Conservation (phyloP, 2,329 filamentous ascomycete species). For the Aspergillus sp. region DNA sequence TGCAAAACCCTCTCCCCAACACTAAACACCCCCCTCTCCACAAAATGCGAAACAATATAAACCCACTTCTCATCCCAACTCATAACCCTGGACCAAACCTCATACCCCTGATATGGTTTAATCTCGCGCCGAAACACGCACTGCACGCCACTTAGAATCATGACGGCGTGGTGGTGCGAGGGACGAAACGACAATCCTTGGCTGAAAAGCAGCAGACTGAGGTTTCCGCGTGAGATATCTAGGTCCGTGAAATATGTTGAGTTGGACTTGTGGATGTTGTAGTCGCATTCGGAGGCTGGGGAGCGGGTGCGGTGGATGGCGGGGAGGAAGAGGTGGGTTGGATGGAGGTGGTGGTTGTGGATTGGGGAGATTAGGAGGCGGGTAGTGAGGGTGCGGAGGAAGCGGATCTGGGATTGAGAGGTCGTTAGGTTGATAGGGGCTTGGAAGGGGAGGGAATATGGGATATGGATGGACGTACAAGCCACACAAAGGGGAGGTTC, state of each 20-base stretch:
- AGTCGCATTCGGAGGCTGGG: slow-evolving; percentile 18
- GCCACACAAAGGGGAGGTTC: slow-evolving; percentile 10
- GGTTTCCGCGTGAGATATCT: slow-evolving; percentile 16
- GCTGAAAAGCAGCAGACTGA: slow-evolving; percentile 7
- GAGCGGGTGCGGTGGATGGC: slow-evolving; percentile 1
- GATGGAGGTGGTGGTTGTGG: neutral
- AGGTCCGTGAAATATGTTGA: slow-evolving; percentile 20
- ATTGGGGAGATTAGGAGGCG: neutral
- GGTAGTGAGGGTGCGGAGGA: neutral
- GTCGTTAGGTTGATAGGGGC: neutral
- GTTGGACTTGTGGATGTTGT: slow-evolving; percentile 22
- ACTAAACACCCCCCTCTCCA: slow-evolving; percentile 42
- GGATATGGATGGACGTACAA: slow-evolving; percentile 2
- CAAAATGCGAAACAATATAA: slow-evolving; percentile 69
- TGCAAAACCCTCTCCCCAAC: neutral
- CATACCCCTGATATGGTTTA: slow-evolving; percentile 61
- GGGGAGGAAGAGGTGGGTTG: slow-evolving; percentile 5
- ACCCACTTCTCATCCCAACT: slow-evolving; percentile 75
- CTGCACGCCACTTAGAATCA: slow-evolving; percentile 56
- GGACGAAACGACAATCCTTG: neutral
- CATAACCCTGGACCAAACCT: slow-evolving; percentile 68
- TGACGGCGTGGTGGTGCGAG: neutral
- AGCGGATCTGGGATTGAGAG: neutral
- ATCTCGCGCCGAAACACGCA: slow-evolving; percentile 70
- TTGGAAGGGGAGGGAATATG: neutral